Evolutionary conservation across 208 protist species (phyloP), one percentile per base, ranked within the genome.

Genomic region (Crithidia fasciculata): DNA sequence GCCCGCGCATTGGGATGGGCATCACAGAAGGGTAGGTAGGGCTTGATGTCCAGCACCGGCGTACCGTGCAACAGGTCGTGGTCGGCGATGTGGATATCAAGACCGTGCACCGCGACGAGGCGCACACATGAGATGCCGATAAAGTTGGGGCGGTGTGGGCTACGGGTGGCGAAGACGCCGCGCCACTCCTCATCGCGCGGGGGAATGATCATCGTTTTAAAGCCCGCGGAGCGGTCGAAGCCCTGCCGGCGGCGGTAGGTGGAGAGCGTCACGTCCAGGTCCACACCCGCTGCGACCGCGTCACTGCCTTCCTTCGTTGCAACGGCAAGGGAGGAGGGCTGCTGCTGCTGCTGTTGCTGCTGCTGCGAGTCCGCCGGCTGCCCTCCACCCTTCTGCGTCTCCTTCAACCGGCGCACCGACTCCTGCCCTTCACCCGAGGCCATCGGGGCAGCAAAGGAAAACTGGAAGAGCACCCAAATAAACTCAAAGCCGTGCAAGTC

Each of bases 21-120:
- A 61, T 98, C 92, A 67, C 89, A 96, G 78, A 93, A 95, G 8
- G 91, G 89, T 39, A 98, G 67, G 61, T 99, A 99, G 5, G 97
- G 97, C 82, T 99, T 99, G 68, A 99, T 97, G 72, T 99, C 98
- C 19, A 99, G 81, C 59, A 99, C 92, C 8, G 97, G 97, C 37
- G 98, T 99, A 40, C 96, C 95, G 78, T 99, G 93, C 18, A 98
- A 85, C 13, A 99, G 81, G 69, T 99, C 98, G 67, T 98, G 84
- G 50, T 98, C 98, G 40, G 90, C 87, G 15, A 99, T 88, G 81
- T 94, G 87, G 18, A 96, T 76, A 36, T 94, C 84, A 5, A 93
- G 72, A 5, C 92, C 91, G 36, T 86, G 87, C 61, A 98, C 91
- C 13, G 73, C 79, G 6, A 96, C 86, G 13, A 98, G 83, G 15